These are phyloP conservation scores for Articulospora tetracladia DNA, from an alignment of 495 filamentous ascomycete genomes.

Conservation along the genomic window DNA sequence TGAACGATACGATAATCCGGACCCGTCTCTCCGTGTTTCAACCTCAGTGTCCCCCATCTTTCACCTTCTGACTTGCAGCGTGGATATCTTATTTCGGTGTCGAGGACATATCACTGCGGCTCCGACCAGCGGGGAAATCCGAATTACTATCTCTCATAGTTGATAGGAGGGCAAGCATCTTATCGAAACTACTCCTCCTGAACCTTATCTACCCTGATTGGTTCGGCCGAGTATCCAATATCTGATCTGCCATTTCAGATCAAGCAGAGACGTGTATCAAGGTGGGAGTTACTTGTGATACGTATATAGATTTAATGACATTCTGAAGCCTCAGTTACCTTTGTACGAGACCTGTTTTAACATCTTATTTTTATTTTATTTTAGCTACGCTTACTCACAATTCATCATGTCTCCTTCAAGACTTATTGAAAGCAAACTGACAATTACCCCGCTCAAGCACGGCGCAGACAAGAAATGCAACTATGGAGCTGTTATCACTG, in stretches of 20 bases:
- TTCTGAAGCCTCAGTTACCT: no score
- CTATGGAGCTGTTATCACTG: conserved; percentile 27
- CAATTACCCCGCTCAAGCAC: conserved; percentile 11
- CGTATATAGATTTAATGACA: background rate
- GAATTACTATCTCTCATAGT: background rate
- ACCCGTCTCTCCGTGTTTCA: background rate
- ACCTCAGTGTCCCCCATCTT: background rate
- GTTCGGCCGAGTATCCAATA: background rate
- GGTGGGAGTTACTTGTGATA: no score
- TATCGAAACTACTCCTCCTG: background rate
- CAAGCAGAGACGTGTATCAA: no score
- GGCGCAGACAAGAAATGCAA: conserved; percentile 23
- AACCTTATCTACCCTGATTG: background rate
- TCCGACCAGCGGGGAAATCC: background rate
- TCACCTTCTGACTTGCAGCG: background rate
- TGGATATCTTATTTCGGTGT: background rate
- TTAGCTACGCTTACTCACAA: background rate
- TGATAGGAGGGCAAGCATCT: background rate
- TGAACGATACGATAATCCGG: background rate
- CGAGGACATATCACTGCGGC: no score
- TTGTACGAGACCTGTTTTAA: no score
- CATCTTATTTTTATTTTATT: no score
- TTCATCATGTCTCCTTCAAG: conserved; percentile 10
- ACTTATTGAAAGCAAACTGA: background rate
- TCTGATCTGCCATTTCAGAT: background rate